Conservation (phyloP, 2,329 filamentous ascomycete species). For the Fusarium sp. region DNA sequence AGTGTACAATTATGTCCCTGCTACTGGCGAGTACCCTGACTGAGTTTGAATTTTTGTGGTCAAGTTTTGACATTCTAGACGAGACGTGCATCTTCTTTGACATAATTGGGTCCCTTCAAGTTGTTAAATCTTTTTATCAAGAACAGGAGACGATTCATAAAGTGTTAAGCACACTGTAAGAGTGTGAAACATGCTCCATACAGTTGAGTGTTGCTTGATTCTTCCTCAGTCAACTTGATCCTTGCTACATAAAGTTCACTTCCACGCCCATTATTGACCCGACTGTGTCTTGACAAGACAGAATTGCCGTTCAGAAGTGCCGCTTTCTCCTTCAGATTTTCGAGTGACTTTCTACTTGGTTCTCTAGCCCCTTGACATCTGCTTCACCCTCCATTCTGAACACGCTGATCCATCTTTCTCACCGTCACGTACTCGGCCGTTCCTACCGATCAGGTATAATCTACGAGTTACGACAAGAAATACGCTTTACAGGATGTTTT, state of each 20-base stretch:
- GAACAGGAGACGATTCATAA: not conserved
- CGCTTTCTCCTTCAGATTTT: not conserved
- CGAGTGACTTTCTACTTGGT: not conserved
- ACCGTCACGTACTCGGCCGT: not conserved
- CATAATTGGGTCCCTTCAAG: not conserved
- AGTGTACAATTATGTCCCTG: not conserved
- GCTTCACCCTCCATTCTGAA: not conserved
- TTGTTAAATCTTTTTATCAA: not conserved
- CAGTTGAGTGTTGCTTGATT: slow-evolving; percentile 17
- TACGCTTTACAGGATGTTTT: not conserved
- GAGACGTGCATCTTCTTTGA: slow-evolving; percentile 22
- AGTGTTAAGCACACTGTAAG: slow-evolving; percentile 23
- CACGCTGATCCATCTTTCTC: not conserved
- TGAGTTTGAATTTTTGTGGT: slow-evolving; percentile 2
- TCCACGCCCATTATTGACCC: not conserved
- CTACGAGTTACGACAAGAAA: not conserved
- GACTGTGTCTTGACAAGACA: not conserved
- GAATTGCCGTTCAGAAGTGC: not conserved
- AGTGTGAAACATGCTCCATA: not conserved
- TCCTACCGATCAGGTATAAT: not conserved
- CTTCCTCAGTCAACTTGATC: slow-evolving; percentile 12
- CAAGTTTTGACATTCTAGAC: slow-evolving; percentile 11
- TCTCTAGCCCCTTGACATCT: not conserved
- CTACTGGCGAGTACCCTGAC: not conserved
- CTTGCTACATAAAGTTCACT: not conserved